phyloP scores from a whole-genome alignment of 495 filamentous ascomycete species.

The Penicillium waksmanii region DNA sequence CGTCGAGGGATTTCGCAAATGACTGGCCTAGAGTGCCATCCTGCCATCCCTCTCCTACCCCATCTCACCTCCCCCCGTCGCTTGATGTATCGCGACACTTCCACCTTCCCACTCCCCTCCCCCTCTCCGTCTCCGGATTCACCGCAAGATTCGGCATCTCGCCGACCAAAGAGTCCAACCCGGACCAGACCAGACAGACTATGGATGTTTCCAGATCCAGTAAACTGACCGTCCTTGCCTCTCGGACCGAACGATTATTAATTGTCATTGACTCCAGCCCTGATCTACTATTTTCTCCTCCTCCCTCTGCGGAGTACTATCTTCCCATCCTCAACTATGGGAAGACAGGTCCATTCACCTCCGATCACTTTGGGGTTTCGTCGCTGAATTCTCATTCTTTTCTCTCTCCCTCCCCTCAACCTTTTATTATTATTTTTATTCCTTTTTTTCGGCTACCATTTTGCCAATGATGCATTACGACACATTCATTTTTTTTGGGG shows the following conservation, averaged over 20 bases:
- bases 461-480: conserved; percentile 20
- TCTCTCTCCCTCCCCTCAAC: neutral
- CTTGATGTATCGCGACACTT: neutral
- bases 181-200: neutral
- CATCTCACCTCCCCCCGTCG: neutral
- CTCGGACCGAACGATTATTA: conserved; percentile 12
- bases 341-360: neutral
- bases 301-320: no score
- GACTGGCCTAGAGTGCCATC: no score
- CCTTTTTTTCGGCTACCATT: conserved; percentile 3
- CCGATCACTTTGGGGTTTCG: neutral
- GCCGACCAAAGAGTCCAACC: neutral
- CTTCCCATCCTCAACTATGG: neutral
- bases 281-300: neutral
- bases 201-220: conserved; percentile 3
- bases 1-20: no score
- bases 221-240: conserved; percentile 8
- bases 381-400: neutral
- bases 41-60: no score
- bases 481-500: conserved; percentile 4
- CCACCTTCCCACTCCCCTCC: neutral
- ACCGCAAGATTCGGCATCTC: neutral
- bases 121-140: neutral
- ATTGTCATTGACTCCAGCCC: conserved; percentile 17
- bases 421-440: neutral